Base-by-base conservation (phyloP, 2,329 filamentous ascomycete species). In the Aspergillus nomiae region DNA sequence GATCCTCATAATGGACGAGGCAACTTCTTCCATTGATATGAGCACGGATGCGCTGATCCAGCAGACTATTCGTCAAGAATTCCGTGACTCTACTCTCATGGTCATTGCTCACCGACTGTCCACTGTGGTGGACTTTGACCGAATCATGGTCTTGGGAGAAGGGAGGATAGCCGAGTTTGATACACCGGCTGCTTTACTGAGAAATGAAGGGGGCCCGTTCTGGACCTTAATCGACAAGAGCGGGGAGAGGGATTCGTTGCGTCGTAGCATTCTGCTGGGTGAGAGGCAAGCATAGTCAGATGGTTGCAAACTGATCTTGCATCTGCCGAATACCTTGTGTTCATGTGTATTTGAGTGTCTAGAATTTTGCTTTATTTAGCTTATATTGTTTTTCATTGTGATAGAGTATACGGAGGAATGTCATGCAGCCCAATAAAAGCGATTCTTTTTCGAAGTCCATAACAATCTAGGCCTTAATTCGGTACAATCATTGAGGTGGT, bases 1-100 rank as follows among this genome's bases (percentile, higher is more conserved):
- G 72, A 87, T 94, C 70, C 89, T 94, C 85, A 87, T 93, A 2
- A 84, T 93, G 1, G 91, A 94, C 73, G 91, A 93, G 78, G 90
- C 91, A 1, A 94, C 91, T 0, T 89, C 86, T 6, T 90, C 90
- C 0, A 90, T 93, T 4, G 90, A 92, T 75, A 91, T 92, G 87
- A 81, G 83, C 38, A 92, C 90, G 0, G 90, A 93, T 74, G 80
- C 84, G 2, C 83, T 91, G 28, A 92, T 92, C 70, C 90, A 92
- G 78, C 84, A 87, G 12, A 87, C 84, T 61, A 92, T 92, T 69
- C 83, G 89, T 30, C 87, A 90, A 71, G 89, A 91, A 74, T 91
- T 92, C 30, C 66, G 69, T 45, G 86, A 86, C 67, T 85, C 85
- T 50, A 92, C 90, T 0, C 80, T 92, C 38, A 77, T 92, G 32